Evolutionary conservation across 768 basidiomycete species (phyloP).

Genomic region (Leccinum truebloodii): DNA sequence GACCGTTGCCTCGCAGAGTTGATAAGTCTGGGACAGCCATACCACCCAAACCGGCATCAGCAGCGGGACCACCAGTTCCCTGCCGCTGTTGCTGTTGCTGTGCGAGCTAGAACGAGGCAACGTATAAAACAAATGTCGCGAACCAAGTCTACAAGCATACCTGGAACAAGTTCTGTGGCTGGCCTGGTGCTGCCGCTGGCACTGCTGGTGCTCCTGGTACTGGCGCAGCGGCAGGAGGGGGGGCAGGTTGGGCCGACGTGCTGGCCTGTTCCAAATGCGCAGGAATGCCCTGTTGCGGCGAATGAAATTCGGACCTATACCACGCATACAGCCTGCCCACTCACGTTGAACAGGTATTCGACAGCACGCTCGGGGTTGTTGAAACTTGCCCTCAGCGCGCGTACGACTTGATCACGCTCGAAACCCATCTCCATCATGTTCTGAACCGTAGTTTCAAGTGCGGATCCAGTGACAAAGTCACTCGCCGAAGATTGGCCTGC

Average conservation of each 20-base stretch:
- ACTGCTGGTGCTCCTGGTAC: conserved; percentile 33
- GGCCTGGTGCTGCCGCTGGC: conserved; percentile 34
- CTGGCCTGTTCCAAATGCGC: conserved; percentile 38
- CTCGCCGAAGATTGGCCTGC: conserved; percentile 40
- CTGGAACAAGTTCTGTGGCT: conserved; percentile 87
- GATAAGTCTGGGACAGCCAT: conserved; percentile 43
- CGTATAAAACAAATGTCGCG: neutral
- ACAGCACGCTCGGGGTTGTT: conserved; percentile 98
- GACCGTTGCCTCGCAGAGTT: conserved; percentile 60
- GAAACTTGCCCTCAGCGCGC: conserved; percentile 88
- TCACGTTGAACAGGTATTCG: conserved; percentile 94
- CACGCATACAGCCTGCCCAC: conserved; percentile 28
- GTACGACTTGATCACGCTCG: conserved; percentile 76
- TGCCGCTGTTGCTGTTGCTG: conserved; percentile 58
- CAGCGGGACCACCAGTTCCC: conserved; percentile 33
- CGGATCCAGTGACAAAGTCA: conserved; percentile 76
- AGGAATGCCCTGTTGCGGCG: conserved; percentile 70
- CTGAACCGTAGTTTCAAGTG: conserved; percentile 71
- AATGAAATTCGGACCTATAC: conserved; percentile 10
- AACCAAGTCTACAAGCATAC: conserved; percentile 38
- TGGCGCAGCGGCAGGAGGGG: conserved; percentile 40
- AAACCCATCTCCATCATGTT: conserved; percentile 97
- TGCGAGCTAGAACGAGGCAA: conserved; percentile 53
- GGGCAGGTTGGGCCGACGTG: conserved; percentile 42
- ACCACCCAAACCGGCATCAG: conserved; percentile 22